Percentiles rank a stretch among this genome's conserved stretches.
Evolutionary conservation across 495 filamentous ascomycete genomes (phyloP).

Genomic region (Cercophora scortea): DNA sequence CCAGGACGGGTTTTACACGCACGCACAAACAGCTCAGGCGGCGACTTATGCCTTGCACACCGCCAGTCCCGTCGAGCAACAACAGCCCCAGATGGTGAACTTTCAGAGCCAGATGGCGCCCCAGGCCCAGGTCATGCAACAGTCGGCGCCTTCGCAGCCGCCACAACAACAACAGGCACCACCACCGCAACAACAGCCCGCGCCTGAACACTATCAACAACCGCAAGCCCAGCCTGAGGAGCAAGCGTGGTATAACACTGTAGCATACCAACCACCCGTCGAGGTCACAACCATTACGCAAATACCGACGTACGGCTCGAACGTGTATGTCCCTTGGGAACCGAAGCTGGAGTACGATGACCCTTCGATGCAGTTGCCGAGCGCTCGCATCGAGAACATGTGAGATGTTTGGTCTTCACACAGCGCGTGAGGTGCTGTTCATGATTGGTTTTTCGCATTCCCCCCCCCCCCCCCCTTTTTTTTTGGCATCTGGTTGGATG

Average conservation of each 20-base stretch:
- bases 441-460: not conserved
- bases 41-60: constrained; percentile 32
- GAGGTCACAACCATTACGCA: constrained; percentile 33
- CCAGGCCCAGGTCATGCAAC: constrained; percentile 14
- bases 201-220: constrained; percentile 13
- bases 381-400: constrained; percentile 37
- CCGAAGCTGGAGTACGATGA: constrained; percentile 41
- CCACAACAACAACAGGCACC: constrained; percentile 1
- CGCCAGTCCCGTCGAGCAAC: constrained; percentile 31
- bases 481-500: not conserved
- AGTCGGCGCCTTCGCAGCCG: not conserved
- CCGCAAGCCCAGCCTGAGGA: constrained; percentile 19
- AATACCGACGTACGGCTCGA: constrained; percentile 24
- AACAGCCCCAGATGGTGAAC: constrained; percentile 14
- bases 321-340: constrained; percentile 30
- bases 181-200: constrained; percentile 13
- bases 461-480: not conserved
- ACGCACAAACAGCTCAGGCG: constrained; percentile 30
- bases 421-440: not conserved
- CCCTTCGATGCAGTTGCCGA: constrained; percentile 37
- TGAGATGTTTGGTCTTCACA: constrained; percentile 8
- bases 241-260: constrained; percentile 33
- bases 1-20: constrained; percentile 39
- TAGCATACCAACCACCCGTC: constrained; percentile 36
- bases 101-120: constrained; percentile 14